These are phyloP conservation scores for Chrysanthemum seticuspe DNA, from an alignment of 129 eudicot genomes.

Conservation along the genomic window DNA sequence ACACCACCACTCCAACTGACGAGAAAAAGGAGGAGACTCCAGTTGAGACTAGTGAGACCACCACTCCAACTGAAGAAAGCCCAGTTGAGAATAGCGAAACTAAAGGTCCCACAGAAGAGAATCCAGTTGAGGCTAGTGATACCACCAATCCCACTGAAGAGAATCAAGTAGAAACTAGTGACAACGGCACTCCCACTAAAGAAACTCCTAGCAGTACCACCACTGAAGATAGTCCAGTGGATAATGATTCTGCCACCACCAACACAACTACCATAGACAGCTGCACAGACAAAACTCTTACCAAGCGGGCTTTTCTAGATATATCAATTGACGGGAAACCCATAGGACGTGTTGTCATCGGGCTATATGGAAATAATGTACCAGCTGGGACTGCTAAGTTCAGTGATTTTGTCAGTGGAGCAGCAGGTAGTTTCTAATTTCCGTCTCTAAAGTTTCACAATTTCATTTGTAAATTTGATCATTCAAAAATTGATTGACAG, in stretches of 20 bases:
- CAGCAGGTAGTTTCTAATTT: conserved; percentile 50
- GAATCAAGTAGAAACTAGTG: background rate
- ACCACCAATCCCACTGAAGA: conserved; percentile 2
- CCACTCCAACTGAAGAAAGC: conserved; percentile 1
- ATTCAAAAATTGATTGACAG: conserved; percentile 55
- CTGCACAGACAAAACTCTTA: conserved; percentile 35
- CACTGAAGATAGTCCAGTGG: conserved; percentile 13
- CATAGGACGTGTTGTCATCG: conserved; percentile 64
- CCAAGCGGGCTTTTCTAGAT: conserved; percentile 77
- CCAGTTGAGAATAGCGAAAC: conserved; percentile 13
- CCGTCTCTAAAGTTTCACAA: background rate
- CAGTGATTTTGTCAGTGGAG: conserved; percentile 69
- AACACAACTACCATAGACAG: conserved; percentile 26
- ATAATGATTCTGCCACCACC: conserved; percentile 14
- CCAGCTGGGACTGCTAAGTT: conserved; percentile 70
- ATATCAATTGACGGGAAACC: conserved; percentile 78
- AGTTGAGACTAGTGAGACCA: background rate
- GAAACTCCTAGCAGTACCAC: conserved; percentile 20
- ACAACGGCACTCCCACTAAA: background rate
- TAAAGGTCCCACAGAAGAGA: conserved; percentile 7
- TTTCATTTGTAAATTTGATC: background rate
- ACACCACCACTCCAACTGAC: conserved; percentile 15
- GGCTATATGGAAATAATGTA: conserved; percentile 53
- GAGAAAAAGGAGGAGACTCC: background rate
- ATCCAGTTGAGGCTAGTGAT: background rate